phyloP scores from a whole-genome alignment of 192 early-diverging fungal genomes.

The Glomus cerebriforme region DNA sequence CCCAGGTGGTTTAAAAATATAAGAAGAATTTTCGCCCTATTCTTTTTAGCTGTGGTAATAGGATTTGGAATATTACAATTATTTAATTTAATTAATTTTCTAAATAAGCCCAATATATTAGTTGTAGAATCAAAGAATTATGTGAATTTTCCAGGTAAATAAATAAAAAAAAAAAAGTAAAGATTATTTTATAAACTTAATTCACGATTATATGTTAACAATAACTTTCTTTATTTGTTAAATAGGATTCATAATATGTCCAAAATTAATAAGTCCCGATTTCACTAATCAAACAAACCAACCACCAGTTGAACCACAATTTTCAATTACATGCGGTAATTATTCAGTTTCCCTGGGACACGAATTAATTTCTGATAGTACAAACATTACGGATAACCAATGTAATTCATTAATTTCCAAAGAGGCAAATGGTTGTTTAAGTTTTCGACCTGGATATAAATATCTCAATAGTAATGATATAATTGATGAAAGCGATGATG shows the following conservation, averaged over 20 bases:
- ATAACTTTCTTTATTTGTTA: not conserved
- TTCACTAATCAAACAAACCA: not conserved
- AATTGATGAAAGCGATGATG: not conserved
- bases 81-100: not conserved
- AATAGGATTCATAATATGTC: not conserved
- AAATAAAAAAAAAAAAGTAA: too few relatives aligned
- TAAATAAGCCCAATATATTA: not conserved
- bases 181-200: not conserved
- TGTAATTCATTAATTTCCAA: not conserved
- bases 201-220: not conserved
- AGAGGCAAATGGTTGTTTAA: not conserved
- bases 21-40: not conserved
- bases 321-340: not conserved
- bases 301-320: not conserved
- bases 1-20: not conserved
- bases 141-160: not conserved
- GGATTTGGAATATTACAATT: not conserved
- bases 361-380: not conserved
- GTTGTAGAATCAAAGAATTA: not conserved
- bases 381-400: not conserved
- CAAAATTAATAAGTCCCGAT: not conserved
- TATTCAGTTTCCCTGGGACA: not conserved
- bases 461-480: not conserved
- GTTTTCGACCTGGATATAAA: not conserved
- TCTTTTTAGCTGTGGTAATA: not conserved